Conservation (phyloP, 2,329 filamentous ascomycete genomes). For the Talaromyces sp. region DNA sequence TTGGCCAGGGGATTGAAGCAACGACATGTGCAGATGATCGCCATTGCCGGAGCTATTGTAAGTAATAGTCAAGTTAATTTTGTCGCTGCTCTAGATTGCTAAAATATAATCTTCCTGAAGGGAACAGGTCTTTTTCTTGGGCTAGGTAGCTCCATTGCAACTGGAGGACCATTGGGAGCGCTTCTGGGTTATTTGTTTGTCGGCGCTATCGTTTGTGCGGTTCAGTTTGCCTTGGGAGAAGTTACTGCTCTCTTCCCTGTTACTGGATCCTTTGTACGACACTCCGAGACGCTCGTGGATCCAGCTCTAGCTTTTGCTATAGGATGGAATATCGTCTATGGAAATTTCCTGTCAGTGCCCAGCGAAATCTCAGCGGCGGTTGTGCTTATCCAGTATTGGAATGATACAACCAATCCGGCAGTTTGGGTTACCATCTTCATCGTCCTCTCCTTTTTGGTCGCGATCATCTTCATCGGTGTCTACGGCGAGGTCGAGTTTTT, state of each 20-base stretch:
- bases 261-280: slow-evolving; percentile 49
- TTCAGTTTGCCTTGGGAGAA: slow-evolving; percentile 55
- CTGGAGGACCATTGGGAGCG: slow-evolving; percentile 51
- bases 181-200: slow-evolving; percentile 53
- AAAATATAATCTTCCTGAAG: not conserved
- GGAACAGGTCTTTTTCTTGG: slow-evolving; percentile 57
- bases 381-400: slow-evolving; percentile 46
- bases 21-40: slow-evolving; percentile 45
- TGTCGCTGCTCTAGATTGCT: not conserved
- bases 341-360: slow-evolving; percentile 47
- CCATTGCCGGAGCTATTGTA: slow-evolving; percentile 45
- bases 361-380: slow-evolving; percentile 48
- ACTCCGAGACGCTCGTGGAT: slow-evolving; percentile 57
- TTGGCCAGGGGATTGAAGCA: slow-evolving; percentile 46
- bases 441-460: slow-evolving; percentile 69
- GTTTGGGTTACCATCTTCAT: slow-evolving; percentile 70
- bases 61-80: slow-evolving; percentile 11
- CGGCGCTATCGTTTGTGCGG: slow-evolving; percentile 49
- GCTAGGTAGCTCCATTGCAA: slow-evolving; percentile 51
- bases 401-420: slow-evolving; percentile 48
- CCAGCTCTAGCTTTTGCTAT: slow-evolving; percentile 54
- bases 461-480: slow-evolving; percentile 66
- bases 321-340: slow-evolving; percentile 36
- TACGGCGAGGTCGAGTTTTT: slow-evolving; percentile 79
- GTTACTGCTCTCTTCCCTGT: slow-evolving; percentile 58